Evolutionary conservation across 1,284 basidiomycete species (phyloP), one percentile per base, ranked within the genome.

Genomic region (Microbotryomycetes sp.): DNA sequence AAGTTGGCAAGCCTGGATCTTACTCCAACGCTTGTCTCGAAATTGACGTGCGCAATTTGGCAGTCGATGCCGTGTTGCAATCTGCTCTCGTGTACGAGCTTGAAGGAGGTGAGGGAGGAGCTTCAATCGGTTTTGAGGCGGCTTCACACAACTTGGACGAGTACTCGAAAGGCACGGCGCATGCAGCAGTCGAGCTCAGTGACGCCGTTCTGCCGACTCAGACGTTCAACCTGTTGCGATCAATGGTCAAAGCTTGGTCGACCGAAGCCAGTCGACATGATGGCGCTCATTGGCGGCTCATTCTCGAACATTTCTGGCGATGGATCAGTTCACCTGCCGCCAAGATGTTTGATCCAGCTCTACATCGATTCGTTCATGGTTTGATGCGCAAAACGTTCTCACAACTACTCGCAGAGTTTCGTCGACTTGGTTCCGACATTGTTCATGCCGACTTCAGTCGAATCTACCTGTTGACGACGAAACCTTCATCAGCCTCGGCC

Each of bases 341-440:
- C 31, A 83, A 86, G 63, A 84, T 98, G 80, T 96, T 92, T 73
- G 96, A 99, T 74, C 87, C 93, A 1, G 88, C 91, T 56, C 81
- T 98, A 6, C 92, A 97, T 74, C 85, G 88, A 0, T 99, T 98
- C 78, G 79, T 98, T 15, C 88, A 93, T 69, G 89, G 92, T 9
- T 82, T 98, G 56, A 98, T 99, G 96, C 86, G 89, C 66, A 98
- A 99, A 80, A 94, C 89, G 0, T 93, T 98, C 75, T 88, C 97
- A 49, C 96, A 98, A 77, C 82, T 98, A 62, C 82, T 98, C 16
- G 93, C 93, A 14, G 96, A 99, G 76, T 96, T 97, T 80, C 93
- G 90, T 74, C 84, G 96, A 15, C 81, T 99, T 0, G 96, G 96
- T 1, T 93, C 92, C 0, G 85, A 89, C 61, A 86, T 98, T 58